Conservation (phyloP, 1,139 yeast genomes). For the Hyphopichia khmerensis region DNA sequence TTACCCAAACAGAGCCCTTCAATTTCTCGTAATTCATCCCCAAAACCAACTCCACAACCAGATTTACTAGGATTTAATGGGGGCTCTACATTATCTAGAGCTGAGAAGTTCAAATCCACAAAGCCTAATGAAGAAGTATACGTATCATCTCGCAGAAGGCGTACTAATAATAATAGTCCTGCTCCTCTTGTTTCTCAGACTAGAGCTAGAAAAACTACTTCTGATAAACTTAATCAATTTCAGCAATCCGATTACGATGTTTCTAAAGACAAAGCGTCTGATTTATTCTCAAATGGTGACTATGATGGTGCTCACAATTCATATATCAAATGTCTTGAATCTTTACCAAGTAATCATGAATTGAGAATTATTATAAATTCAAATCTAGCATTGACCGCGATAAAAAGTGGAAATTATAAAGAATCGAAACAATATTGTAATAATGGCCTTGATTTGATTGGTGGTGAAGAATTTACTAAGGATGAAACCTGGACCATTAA, state of each 20-base stretch:
- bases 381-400: slow-evolving; percentile 69
- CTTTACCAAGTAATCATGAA: slow-evolving; percentile 66
- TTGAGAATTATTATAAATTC: slow-evolving; percentile 68
- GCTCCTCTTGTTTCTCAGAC: neutral
- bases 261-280: slow-evolving; percentile 60
- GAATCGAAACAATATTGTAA: slow-evolving; percentile 56
- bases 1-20: neutral
- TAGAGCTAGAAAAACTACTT: neutral
- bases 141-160: slow-evolving; percentile 17
- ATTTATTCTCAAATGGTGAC: slow-evolving; percentile 77
- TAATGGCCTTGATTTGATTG: slow-evolving; percentile 59
- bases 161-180: neutral
- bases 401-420: slow-evolving; percentile 74
- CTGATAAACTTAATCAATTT: slow-evolving; percentile 36
- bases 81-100: slow-evolving; percentile 14
- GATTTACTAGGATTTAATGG: slow-evolving; percentile 20
- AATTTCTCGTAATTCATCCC: neutral
- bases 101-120: slow-evolving; percentile 18
- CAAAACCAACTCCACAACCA: slow-evolving; percentile 3
- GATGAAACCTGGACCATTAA: slow-evolving; percentile 27
- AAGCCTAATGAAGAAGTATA: slow-evolving; percentile 11
- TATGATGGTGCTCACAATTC: slow-evolving; percentile 62
- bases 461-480: slow-evolving; percentile 30
- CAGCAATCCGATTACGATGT: slow-evolving; percentile 53
- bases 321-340: slow-evolving; percentile 60